Evolutionary conservation across 2,329 filamentous ascomycete genomes (phyloP).

Genomic region (Aschersonia sp.): DNA sequence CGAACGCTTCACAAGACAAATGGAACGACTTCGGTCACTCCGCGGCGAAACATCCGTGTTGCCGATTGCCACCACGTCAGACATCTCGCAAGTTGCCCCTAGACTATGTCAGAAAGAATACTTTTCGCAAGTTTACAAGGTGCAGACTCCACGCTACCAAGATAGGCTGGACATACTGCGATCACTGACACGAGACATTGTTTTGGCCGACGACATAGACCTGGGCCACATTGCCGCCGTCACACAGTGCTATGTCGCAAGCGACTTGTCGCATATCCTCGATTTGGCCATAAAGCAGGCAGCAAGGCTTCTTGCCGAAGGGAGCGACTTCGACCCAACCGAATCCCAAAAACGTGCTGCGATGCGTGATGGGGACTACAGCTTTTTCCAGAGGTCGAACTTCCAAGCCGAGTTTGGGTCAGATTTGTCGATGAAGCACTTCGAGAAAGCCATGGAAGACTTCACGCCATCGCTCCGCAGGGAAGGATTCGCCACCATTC

Average conservation of each 20-base stretch:
- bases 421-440: slow-evolving; percentile 34
- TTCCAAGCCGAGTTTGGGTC: neutral
- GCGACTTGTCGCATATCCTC: slow-evolving; percentile 61
- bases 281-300: slow-evolving; percentile 25
- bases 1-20: slow-evolving; percentile 68
- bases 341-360: slow-evolving; percentile 2
- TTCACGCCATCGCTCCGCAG: slow-evolving; percentile 52
- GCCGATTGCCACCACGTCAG: slow-evolving; percentile 81
- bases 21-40: slow-evolving; percentile 61
- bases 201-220: slow-evolving; percentile 55
- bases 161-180: slow-evolving; percentile 67
- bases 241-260: slow-evolving; percentile 86
- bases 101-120: slow-evolving; percentile 58
- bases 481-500: slow-evolving; percentile 90
- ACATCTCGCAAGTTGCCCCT: slow-evolving; percentile 74
- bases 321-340: slow-evolving; percentile 11
- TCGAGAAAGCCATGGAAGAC: slow-evolving; percentile 58
- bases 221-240: slow-evolving; percentile 61
- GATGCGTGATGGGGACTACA: neutral
- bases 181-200: slow-evolving; percentile 53
- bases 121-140: slow-evolving; percentile 74
- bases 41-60: slow-evolving; percentile 68
- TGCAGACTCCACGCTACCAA: slow-evolving; percentile 70
- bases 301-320: slow-evolving; percentile 15
- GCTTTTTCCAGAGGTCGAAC: neutral